A percentile compares a stretch with the other conserved stretches of the same genome.
phyloP scores from a whole-genome alignment of 495 filamentous ascomycete genomes.

The Geoglossum glabrum region DNA sequence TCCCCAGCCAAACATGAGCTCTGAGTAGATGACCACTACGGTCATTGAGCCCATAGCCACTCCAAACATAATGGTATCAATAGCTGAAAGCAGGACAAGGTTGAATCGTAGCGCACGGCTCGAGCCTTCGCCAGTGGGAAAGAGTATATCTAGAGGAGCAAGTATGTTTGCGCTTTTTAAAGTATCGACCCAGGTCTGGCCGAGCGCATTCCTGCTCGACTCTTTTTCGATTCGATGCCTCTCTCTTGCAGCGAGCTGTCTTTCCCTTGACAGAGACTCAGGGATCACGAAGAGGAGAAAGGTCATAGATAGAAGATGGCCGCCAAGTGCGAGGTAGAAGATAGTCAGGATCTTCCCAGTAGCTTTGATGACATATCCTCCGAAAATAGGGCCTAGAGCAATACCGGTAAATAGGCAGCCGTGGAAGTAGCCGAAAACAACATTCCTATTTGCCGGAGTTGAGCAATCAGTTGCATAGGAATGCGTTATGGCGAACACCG shows the following conservation, averaged over 20 bases:
- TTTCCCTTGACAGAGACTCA: conserved; percentile 54
- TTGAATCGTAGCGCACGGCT: conserved; percentile 48
- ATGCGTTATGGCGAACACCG: conserved; percentile 56
- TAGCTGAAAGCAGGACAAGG: conserved; percentile 52
- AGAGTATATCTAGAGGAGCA: conserved; percentile 57
- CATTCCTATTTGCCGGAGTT: conserved; percentile 49
- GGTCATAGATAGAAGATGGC: conserved; percentile 48
- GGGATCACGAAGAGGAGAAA: conserved; percentile 52
- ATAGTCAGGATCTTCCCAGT: conserved; percentile 48
- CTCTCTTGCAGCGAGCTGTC: conserved; percentile 45
- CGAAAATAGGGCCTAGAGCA: conserved; percentile 60
- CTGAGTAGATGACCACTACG: conserved; percentile 60
- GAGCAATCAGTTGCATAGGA: conserved; percentile 85
- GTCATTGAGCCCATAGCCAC: conserved; percentile 62
- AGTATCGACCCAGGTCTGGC: conserved; percentile 23
- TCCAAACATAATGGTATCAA: conserved; percentile 62
- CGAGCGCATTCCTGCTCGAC: conserved; percentile 10
- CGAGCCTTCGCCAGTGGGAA: conserved; percentile 42
- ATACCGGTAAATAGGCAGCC: conserved; percentile 73
- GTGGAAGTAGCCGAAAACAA: conserved; percentile 80
- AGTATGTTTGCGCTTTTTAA: conserved; percentile 35
- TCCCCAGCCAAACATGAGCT: conserved; percentile 62
- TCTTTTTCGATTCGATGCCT: conserved; percentile 26
- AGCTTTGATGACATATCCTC: conserved; percentile 51
- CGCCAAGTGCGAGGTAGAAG: conserved; percentile 58